Evolutionary conservation across 768 basidiomycete genomes (phyloP).

Genomic region (Strobilomyces confusus): DNA sequence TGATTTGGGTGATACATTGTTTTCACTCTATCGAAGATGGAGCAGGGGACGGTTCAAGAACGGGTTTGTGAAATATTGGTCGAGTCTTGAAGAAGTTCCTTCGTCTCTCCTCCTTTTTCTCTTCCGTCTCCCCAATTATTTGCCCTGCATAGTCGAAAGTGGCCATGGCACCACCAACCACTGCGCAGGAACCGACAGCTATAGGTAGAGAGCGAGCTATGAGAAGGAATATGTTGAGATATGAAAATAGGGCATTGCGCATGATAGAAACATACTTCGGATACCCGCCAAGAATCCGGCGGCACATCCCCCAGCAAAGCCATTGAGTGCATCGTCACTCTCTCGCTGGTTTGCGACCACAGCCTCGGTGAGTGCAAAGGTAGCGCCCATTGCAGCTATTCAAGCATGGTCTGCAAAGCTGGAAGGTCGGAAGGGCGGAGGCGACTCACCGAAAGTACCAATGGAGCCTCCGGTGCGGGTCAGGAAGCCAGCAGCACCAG

Average conservation of each 20-base stretch:
- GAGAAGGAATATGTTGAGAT: slow-evolving; percentile 10
- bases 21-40: slow-evolving; percentile 19
- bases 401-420: slow-evolving; percentile 5
- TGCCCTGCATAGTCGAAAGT: slow-evolving; percentile 77
- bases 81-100: slow-evolving; percentile 80
- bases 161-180: slow-evolving; percentile 77
- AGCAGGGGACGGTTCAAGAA: slow-evolving; percentile 12
- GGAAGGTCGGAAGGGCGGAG: background rate
- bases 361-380: slow-evolving; percentile 81
- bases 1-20: slow-evolving; percentile 9
- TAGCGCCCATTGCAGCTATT: slow-evolving; percentile 83
- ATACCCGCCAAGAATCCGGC: slow-evolving; percentile 90
- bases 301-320: slow-evolving; percentile 84
- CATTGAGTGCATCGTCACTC: slow-evolving; percentile 77
- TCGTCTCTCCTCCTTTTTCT: slow-evolving; percentile 62
- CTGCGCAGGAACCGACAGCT: slow-evolving; percentile 73
- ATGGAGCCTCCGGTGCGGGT: slow-evolving; percentile 87
- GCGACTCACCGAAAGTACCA: slow-evolving; percentile 78
- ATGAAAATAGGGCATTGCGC: slow-evolving; percentile 1
- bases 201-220: slow-evolving; percentile 81
- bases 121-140: slow-evolving; percentile 44
- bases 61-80: slow-evolving; percentile 35
- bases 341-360: slow-evolving; percentile 76
- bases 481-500: slow-evolving; percentile 81
- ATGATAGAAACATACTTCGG: slow-evolving; percentile 49